Conservation (phyloP, 352 stramenopile species). For the Pythium insidiosum region DNA sequence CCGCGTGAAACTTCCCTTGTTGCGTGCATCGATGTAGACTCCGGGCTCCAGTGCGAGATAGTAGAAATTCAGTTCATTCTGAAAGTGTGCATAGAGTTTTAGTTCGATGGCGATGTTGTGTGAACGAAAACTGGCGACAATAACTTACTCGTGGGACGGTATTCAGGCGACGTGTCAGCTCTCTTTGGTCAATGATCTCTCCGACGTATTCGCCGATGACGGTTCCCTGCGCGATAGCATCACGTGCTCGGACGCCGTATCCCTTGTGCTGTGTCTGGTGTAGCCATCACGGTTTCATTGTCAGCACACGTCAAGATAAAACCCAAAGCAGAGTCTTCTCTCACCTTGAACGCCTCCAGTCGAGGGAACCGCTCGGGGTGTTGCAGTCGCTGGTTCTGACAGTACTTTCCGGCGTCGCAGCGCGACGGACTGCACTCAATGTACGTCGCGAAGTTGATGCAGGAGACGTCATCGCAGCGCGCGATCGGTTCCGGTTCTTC, state of each 20-base stretch:
- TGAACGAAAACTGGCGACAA: too few relatives aligned
- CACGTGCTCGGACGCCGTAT: conserved; percentile 66
- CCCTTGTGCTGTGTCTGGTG: conserved; percentile 71
- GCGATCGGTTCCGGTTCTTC: conserved; percentile 24
- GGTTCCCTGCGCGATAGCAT: conserved; percentile 46
- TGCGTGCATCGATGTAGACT: conserved; percentile 85
- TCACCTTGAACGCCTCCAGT: conserved; percentile 63
- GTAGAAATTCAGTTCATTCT: conserved; percentile 85
- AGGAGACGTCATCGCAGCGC: conserved; percentile 80
- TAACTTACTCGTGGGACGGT: conserved; percentile 36
- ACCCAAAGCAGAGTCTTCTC: background rate
- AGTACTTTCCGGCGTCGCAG: conserved; percentile 42
- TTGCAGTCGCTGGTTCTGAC: conserved; percentile 72
- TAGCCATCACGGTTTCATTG: too few relatives aligned
- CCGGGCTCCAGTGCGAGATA: conserved; percentile 74
- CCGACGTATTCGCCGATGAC: conserved; percentile 90
- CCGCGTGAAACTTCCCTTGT: conserved; percentile 90
- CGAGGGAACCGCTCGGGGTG: conserved; percentile 49
- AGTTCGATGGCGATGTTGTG: too few relatives aligned
- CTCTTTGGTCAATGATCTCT: conserved; percentile 88
- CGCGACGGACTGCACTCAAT: conserved; percentile 47
- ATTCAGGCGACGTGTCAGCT: conserved; percentile 50
- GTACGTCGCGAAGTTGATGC: conserved; percentile 86
- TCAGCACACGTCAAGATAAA: too few relatives aligned
- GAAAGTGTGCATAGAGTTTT: too few relatives aligned